A percentile compares a stretch with the other conserved stretches of the same genome.
These are phyloP conservation scores for Lentinula boryana DNA, from an alignment of 768 basidiomycete species.

Conservation along the genomic window DNA sequence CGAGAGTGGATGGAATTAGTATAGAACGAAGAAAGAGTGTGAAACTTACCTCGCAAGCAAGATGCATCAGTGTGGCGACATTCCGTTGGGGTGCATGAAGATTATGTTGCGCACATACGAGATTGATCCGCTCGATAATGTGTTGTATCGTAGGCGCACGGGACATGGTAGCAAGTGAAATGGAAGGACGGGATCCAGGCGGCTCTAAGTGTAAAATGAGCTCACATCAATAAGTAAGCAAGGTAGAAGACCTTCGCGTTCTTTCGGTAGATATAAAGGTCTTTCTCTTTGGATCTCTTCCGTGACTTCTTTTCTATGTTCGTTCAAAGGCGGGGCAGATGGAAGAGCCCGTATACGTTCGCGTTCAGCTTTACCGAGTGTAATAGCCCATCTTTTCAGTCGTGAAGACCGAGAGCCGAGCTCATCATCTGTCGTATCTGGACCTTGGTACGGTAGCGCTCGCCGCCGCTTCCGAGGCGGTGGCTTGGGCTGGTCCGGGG, in stretches of 20 bases:
- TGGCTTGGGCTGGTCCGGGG: constrained; percentile 42
- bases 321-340: constrained; percentile 30
- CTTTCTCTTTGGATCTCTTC: constrained; percentile 73
- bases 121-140: constrained; percentile 72
- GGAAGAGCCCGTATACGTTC: constrained; percentile 58
- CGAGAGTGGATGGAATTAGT: background rate
- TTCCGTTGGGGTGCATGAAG: constrained; percentile 52
- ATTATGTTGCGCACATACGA: constrained; percentile 76
- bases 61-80: constrained; percentile 65
- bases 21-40: background rate
- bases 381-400: constrained; percentile 70
- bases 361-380: constrained; percentile 67
- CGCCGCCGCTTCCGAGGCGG: constrained; percentile 66
- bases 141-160: constrained; percentile 72
- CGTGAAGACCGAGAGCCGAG: constrained; percentile 54
- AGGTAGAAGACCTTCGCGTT: constrained; percentile 52
- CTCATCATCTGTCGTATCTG: constrained; percentile 43
- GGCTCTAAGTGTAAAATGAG: constrained; percentile 37
- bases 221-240: background rate
- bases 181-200: constrained; percentile 63
- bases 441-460: constrained; percentile 65
- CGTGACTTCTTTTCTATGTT: constrained; percentile 37
- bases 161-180: constrained; percentile 71
- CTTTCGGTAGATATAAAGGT: constrained; percentile 56
- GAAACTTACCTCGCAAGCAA: constrained; percentile 64